Base-by-base conservation (phyloP, 371 early-diverging fungal genomes). In the Apophysomyces variabilis region DNA sequence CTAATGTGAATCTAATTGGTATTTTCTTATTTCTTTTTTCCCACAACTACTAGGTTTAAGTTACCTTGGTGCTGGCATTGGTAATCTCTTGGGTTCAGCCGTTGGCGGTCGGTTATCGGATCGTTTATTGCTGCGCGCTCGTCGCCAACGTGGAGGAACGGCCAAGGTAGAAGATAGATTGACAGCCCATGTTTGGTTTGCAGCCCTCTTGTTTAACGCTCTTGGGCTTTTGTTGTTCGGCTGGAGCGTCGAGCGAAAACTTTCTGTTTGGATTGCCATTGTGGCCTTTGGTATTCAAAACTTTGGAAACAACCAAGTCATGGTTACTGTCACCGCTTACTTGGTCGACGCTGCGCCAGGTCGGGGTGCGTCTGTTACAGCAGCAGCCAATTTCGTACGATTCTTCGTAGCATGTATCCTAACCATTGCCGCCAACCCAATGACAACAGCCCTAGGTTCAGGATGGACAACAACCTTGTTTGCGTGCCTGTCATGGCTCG, bases 201-300 rank as follows among this genome's bases (percentile, higher is more conserved):
- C 70, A 38, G 77, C 73, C 0, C 71, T 81, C 45, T 39, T 76
- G 11, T 67, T 81, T 18, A 74, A 80, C 7, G 80, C 85, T 1
- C 50, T 80, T 8, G 85, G 85, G 1, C 61, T 78, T 0, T 65
- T 84, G 12, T 36, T 84, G 36, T 84, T 80, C 66, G 85, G 85
- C 4, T 84, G 79, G 77, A 74, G 75, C 16, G 77, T 77, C 32
- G 75, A 78, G 39, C 69, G 65, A 21, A 62, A 74, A 1, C 54
- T 77, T 44, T 71, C 71, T n/a, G 71, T 78, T 26, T 79, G 78
- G 56, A 74, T 69, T 0, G 73, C 77, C 9, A 79, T 84, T 50
- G 65, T 76, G 11, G 85, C 77, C 5, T 80, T 81, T 57, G 79
- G 76, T 16, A 75, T 80, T 57, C 80, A 78, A 62, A 75, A 72